These are phyloP conservation scores for Annulohypoxylon maeteangense DNA, from an alignment of 495 filamentous ascomycete species.

Conservation along the genomic window DNA sequence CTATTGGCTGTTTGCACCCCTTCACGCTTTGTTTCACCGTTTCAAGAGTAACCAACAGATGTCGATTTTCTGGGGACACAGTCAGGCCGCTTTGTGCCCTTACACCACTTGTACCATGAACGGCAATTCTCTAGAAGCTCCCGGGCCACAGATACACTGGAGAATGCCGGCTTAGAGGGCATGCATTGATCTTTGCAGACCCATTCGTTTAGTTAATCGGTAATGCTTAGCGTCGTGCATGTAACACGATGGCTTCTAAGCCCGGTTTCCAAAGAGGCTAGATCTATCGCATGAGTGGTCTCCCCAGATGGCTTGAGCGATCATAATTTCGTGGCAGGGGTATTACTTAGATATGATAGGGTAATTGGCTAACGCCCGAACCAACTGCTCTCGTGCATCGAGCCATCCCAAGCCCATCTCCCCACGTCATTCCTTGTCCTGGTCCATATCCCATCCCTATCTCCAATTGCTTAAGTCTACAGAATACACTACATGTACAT, in stretches of 20 bases:
- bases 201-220: not conserved
- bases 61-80: not conserved
- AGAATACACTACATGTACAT: too few species aligned
- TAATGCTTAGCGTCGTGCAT: not conserved
- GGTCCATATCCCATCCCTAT: not conserved
- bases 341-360: slow-evolving; percentile 13
- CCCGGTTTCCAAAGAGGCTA: slow-evolving; percentile 1
- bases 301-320: slow-evolving; percentile 19
- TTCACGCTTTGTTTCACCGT: not conserved
- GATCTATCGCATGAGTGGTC: not conserved
- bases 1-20: not conserved
- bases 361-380: not conserved
- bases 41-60: not conserved
- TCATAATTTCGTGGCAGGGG: slow-evolving; percentile 20
- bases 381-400: slow-evolving; percentile 11
- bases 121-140: slow-evolving; percentile 8
- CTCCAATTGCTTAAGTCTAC: slow-evolving; percentile 16
- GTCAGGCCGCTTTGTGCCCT: not conserved
- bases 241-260: not conserved
- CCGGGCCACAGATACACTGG: not conserved
- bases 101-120: slow-evolving; percentile 3
- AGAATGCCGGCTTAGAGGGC: not conserved
- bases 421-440: slow-evolving; percentile 23
- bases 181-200: not conserved
- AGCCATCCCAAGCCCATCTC: slow-evolving; percentile 8